Evolutionary conservation across 2,329 filamentous ascomycete species (phyloP).

Genomic region (Aspergillus luchuensis): DNA sequence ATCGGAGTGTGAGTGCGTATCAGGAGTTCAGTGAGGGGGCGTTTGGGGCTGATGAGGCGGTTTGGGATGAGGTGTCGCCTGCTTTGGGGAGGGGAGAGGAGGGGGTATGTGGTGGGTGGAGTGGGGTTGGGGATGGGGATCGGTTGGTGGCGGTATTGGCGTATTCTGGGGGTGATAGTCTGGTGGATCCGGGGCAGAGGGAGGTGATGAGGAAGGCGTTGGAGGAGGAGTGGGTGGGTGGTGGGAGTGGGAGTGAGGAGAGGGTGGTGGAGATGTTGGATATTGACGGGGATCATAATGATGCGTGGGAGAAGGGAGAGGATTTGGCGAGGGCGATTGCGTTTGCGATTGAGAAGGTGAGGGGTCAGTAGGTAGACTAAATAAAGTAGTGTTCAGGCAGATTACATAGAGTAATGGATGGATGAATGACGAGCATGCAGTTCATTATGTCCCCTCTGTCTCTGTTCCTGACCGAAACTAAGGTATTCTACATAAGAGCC

Average conservation of each 20-base stretch:
- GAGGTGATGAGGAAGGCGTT: conserved; percentile 53
- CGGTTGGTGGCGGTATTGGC: conserved; percentile 40
- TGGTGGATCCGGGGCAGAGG: conserved; percentile 43
- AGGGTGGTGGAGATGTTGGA: conserved; percentile 42
- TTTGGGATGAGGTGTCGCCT: conserved; percentile 46
- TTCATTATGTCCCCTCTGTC: background rate
- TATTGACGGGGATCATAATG: conserved; percentile 44
- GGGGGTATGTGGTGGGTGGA: conserved; percentile 32
- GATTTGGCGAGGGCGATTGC: conserved; percentile 43
- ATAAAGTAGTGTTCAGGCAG: no score
- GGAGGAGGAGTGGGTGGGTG: conserved; percentile 47
- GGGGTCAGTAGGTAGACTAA: conserved; percentile 7
- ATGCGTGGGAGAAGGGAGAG: conserved; percentile 44
- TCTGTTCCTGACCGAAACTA: background rate
- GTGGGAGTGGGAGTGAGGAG: conserved; percentile 27
- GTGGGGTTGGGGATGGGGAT: conserved; percentile 24
- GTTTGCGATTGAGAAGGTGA: conserved; percentile 33
- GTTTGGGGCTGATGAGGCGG: conserved; percentile 41
- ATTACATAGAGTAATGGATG: background rate
- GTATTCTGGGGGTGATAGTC: conserved; percentile 44
- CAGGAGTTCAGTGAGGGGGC: conserved; percentile 45
- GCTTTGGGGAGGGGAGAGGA: conserved; percentile 32
- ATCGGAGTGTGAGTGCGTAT: conserved; percentile 37
- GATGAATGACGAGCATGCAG: background rate
- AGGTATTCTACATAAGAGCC: background rate